A percentile compares a stretch with the other conserved stretches of the same genome.
Conservation (phyloP, 169 alveolate genomes). For the Eimeria maxima region DNA sequence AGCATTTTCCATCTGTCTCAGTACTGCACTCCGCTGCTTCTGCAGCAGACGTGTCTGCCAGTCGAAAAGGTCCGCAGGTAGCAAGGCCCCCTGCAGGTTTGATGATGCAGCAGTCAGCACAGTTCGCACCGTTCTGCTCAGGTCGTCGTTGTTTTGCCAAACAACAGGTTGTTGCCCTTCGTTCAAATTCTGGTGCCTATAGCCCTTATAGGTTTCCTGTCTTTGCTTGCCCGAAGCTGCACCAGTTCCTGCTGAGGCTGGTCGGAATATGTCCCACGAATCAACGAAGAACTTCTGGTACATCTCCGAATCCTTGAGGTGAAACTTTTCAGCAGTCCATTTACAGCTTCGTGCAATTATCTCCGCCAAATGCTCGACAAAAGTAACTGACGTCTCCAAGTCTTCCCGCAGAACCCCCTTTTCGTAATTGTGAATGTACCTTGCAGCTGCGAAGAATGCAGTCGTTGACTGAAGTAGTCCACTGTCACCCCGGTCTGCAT, state of each 20-base stretch:
- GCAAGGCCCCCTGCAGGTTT: slow-evolving; percentile 11
- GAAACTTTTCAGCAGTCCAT: neutral
- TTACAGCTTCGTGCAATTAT: slow-evolving; percentile 32
- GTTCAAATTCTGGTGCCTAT: neutral
- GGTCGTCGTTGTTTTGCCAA: neutral
- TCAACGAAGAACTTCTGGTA: slow-evolving; percentile 54
- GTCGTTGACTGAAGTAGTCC: neutral
- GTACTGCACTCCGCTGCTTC: slow-evolving; percentile 38
- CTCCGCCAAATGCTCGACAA: slow-evolving; percentile 18
- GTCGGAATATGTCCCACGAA: neutral
- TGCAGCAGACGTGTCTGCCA: slow-evolving; percentile 67
- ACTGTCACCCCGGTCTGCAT: neutral
- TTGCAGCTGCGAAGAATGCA: slow-evolving; percentile 54
- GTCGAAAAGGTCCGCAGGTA: slow-evolving; percentile 57
- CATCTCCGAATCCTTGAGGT: slow-evolving; percentile 53
- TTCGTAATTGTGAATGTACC: slow-evolving; percentile 32
- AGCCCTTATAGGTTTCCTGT: neutral
- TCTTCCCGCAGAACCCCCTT: slow-evolving; percentile 23
- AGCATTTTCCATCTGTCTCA: slow-evolving; percentile 4
- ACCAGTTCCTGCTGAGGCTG: neutral
- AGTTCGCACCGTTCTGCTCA: neutral
- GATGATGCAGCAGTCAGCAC: slow-evolving; percentile 26
- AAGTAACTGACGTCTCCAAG: slow-evolving; percentile 23
- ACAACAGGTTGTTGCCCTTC: neutral
- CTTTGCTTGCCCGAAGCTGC: neutral